Evolutionary conservation across 768 basidiomycete genomes (phyloP).

Genomic region (Boletus speciosus): DNA sequence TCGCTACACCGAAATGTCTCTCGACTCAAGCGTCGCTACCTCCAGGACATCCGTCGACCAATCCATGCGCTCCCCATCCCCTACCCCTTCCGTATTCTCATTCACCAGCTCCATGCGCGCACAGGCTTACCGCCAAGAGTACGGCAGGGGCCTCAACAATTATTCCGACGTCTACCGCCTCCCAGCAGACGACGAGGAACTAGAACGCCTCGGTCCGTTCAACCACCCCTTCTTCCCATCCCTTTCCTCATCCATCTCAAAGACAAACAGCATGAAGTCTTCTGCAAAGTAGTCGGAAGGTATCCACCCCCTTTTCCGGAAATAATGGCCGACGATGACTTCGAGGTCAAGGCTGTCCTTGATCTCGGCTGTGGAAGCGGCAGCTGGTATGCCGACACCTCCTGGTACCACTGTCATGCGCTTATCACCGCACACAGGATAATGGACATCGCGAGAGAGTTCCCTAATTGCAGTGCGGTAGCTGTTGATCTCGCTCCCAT

Average conservation of each 20-base stretch:
- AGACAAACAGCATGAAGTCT: constrained; percentile 70
- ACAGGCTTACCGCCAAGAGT: constrained; percentile 59
- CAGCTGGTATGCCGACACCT: constrained; percentile 50
- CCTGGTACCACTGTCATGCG: neutral
- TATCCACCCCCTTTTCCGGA: constrained; percentile 58
- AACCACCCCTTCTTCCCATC: neutral
- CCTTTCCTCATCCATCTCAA: constrained; percentile 11
- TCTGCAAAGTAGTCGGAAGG: constrained; percentile 62
- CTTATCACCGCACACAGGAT: constrained; percentile 50
- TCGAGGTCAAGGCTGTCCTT: constrained; percentile 58
- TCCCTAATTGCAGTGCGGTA: constrained; percentile 62
- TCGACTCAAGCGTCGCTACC: constrained; percentile 38
- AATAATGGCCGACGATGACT: constrained; percentile 57
- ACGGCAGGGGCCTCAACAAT: constrained; percentile 68
- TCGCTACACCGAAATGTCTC: constrained; percentile 41
- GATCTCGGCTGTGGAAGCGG: constrained; percentile 83
- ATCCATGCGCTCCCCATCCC: constrained; percentile 64
- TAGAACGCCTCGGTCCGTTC: constrained; percentile 60
- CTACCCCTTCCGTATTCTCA: constrained; percentile 65
- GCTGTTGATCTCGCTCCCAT: constrained; percentile 81
- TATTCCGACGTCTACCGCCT: constrained; percentile 77
- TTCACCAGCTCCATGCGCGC: constrained; percentile 61
- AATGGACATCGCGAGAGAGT: constrained; percentile 68
- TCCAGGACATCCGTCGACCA: constrained; percentile 57
- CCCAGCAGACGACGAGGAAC: constrained; percentile 76